These are phyloP conservation scores for Falciphora oryzae DNA, from an alignment of 2,329 filamentous ascomycete species.

Conservation along the genomic window DNA sequence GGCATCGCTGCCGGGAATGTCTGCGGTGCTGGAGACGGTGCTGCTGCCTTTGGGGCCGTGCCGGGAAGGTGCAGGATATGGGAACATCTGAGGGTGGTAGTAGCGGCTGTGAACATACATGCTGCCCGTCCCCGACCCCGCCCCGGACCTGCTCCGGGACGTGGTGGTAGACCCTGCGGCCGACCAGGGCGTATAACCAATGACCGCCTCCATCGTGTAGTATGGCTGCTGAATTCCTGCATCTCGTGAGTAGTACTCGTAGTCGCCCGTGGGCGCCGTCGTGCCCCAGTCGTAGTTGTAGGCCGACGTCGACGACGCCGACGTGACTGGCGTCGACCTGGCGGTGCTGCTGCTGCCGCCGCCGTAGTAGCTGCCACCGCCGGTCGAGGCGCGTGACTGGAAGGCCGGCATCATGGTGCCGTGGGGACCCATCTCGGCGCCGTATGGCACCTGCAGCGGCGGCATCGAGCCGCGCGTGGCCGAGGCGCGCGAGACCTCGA, in stretches of 20 bases:
- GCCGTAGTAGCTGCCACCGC: neutral
- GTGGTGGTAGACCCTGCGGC: neutral
- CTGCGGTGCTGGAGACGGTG: too few species aligned
- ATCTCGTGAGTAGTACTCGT: neutral
- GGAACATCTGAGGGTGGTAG: neutral
- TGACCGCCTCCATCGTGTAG: too few species aligned
- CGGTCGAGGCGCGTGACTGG: neutral
- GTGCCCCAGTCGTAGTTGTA: neutral
- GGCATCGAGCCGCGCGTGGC: slow-evolving; percentile 8
- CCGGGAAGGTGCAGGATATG: neutral
- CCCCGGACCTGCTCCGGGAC: slow-evolving; percentile 2
- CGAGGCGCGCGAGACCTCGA: slow-evolving; percentile 3
- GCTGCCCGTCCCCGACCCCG: slow-evolving; percentile 1
- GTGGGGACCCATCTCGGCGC: neutral
- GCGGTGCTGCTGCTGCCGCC: neutral
- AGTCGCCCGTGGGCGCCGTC: neutral
- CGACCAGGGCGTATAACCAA: too few species aligned
- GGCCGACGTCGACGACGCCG: neutral
- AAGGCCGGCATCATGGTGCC: neutral
- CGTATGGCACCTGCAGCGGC: slow-evolving; percentile 7
- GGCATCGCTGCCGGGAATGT: neutral
- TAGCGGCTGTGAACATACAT: slow-evolving; percentile 7
- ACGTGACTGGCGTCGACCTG: neutral
- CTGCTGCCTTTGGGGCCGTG: too few species aligned
- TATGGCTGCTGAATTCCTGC: too few species aligned